These are phyloP conservation scores for Shiraia bambusicola DNA, from an alignment of 2,329 filamentous ascomycete genomes.

Conservation along the genomic window DNA sequence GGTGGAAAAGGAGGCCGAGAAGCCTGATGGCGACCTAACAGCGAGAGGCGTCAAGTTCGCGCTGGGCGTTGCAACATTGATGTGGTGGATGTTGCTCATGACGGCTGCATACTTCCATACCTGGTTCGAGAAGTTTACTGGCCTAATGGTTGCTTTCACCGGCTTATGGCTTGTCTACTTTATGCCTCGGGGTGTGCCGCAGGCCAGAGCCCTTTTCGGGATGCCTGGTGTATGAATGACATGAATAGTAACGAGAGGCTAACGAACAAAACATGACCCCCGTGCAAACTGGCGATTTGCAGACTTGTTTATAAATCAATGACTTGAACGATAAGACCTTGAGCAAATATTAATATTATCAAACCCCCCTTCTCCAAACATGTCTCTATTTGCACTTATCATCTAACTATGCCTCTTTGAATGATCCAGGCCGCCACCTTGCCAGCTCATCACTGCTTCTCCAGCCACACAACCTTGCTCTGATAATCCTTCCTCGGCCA, in stretches of 20 bases:
- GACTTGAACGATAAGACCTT: too few relatives aligned
- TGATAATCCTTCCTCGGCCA: constrained; percentile 56
- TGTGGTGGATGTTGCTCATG: constrained; percentile 97
- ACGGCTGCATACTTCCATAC: constrained; percentile 98
- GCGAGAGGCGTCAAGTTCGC: constrained; percentile 58
- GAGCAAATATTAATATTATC: too few relatives aligned
- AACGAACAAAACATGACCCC: too few relatives aligned
- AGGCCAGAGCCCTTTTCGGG: constrained; percentile 46
- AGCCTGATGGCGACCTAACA: constrained; percentile 43
- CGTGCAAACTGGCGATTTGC: too few relatives aligned
- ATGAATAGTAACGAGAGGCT: neutral
- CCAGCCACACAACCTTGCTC: constrained; percentile 59
- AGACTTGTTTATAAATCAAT: too few relatives aligned
- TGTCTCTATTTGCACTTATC: too few relatives aligned
- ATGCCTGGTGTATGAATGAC: constrained; percentile 48
- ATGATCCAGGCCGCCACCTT: neutral
- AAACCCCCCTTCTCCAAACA: too few relatives aligned
- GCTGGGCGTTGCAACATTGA: constrained; percentile 65
- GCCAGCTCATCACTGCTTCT: constrained; percentile 39
- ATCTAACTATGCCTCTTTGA: too few relatives aligned
- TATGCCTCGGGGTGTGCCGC: constrained; percentile 48
- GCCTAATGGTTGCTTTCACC: constrained; percentile 50
- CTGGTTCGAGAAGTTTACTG: constrained; percentile 85
- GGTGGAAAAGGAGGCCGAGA: constrained; percentile 42
- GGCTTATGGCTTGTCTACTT: constrained; percentile 52